Conservation (phyloP, 179 eudicot species). For the Drosera spatulata region DNA sequence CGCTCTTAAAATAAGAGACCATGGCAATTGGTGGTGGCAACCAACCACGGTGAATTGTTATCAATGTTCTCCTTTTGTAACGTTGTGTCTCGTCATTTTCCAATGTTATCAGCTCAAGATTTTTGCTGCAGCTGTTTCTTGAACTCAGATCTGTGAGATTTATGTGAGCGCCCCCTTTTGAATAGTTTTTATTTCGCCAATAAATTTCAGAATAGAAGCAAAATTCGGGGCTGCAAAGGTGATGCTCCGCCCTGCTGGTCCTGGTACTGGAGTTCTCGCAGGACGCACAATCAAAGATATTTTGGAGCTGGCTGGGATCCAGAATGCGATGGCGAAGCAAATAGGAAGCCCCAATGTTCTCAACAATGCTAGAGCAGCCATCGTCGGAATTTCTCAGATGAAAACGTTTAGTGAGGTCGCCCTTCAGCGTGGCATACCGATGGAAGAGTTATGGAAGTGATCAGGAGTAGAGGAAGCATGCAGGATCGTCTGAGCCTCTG, state of each 20-base stretch:
- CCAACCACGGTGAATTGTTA: no score
- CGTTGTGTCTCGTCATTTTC: no score
- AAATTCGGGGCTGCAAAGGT: conserved; percentile 88
- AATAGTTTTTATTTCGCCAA: not conserved
- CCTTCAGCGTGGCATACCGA: conserved; percentile 74
- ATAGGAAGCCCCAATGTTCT: conserved; percentile 88
- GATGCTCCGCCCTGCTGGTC: conserved; percentile 94
- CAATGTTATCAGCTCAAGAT: no score
- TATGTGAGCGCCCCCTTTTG: no score
- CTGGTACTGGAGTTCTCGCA: conserved; percentile 89
- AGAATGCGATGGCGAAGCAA: conserved; percentile 89
- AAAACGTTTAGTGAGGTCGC: conserved; percentile 78
- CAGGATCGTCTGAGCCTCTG: not conserved
- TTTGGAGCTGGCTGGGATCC: conserved; percentile 82
- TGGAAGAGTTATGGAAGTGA: conserved; percentile 98
- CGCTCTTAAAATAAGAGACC: no score
- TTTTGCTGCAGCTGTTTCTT: no score
- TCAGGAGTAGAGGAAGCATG: not conserved
- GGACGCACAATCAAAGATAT: conserved; percentile 82
- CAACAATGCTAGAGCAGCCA: conserved; percentile 90
- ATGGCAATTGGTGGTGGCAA: no score
- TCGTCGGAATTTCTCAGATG: conserved; percentile 62
- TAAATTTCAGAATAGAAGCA: conserved; percentile 49
- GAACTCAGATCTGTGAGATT: no score
- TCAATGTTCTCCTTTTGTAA: no score